A percentile compares a stretch with the other conserved stretches of the same genome.
phyloP scores from a whole-genome alignment of 768 basidiomycete genomes.

The Omphalotus guepiniiformis region DNA sequence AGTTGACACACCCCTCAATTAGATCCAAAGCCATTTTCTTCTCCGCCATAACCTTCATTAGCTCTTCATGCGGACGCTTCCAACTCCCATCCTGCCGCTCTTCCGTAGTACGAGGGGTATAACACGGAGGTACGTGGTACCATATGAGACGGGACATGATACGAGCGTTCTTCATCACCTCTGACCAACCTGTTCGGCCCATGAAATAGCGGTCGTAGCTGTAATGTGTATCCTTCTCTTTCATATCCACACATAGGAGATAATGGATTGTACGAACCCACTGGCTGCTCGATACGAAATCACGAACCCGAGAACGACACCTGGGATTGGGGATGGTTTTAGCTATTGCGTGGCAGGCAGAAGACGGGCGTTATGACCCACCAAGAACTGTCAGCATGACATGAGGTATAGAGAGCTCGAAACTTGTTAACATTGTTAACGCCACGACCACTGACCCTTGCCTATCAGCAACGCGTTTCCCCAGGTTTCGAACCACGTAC shows the following conservation, averaged over 20 bases:
- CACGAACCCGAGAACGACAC: slow-evolving; percentile 46
- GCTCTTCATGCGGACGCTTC: slow-evolving; percentile 35
- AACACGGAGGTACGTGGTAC: slow-evolving; percentile 55
- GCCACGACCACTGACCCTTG: slow-evolving; percentile 38
- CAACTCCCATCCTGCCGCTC: slow-evolving; percentile 28
- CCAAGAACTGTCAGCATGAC: slow-evolving; percentile 61
- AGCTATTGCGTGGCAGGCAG: not conserved
- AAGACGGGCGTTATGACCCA: slow-evolving; percentile 19
- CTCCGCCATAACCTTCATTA: slow-evolving; percentile 52
- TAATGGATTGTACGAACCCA: slow-evolving; percentile 35
- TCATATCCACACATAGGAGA: not conserved
- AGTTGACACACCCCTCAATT: slow-evolving; percentile 41
- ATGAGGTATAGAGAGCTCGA: slow-evolving; percentile 44
- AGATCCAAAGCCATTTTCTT: slow-evolving; percentile 58
- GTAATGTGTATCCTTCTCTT: not conserved
- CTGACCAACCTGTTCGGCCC: slow-evolving; percentile 41
- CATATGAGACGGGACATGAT: slow-evolving; percentile 52
- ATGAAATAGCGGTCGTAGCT: slow-evolving; percentile 66
- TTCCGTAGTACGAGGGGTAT: slow-evolving; percentile 35
- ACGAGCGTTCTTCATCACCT: slow-evolving; percentile 36
- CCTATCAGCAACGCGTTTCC: no score
- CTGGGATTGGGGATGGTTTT: slow-evolving; percentile 16
- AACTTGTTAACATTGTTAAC: slow-evolving; percentile 34
- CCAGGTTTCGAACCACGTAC: slow-evolving; percentile 20
- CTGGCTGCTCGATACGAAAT: slow-evolving; percentile 62